Percentiles rank a stretch among this genome's conserved stretches.
Evolutionary conservation across 2,329 filamentous ascomycete genomes (phyloP).

Genomic region (Dactylella cylindrospora): DNA sequence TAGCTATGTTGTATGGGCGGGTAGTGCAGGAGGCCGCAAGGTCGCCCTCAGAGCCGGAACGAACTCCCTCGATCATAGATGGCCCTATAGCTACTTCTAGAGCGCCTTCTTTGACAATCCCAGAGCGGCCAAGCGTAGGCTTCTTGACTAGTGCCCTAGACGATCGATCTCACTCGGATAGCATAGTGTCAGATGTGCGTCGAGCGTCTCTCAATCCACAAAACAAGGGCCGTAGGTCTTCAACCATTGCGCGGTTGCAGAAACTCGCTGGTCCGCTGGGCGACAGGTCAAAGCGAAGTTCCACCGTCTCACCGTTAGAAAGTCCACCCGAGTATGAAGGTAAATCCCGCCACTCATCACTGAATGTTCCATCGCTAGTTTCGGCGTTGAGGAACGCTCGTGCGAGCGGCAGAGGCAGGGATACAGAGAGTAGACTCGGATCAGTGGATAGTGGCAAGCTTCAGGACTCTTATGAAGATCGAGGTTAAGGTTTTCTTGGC

Average conservation of each 20-base stretch:
- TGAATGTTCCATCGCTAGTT: conserved; percentile 22
- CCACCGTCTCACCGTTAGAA: conserved; percentile 10
- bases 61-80: neutral
- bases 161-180: conserved; percentile 32
- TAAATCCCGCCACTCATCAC: conserved; percentile 19
- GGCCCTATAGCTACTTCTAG: conserved; percentile 9
- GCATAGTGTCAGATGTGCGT: conserved; percentile 32
- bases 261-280: neutral
- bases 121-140: conserved; percentile 29
- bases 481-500: too few relatives aligned
- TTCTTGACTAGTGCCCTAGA: conserved; percentile 28
- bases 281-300: conserved; percentile 26
- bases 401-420: conserved; percentile 16
- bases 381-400: conserved; percentile 16
- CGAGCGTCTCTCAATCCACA: conserved; percentile 18
- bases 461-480: neutral
- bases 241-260: conserved; percentile 21
- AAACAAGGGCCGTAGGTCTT: conserved; percentile 27
- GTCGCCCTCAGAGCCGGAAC: conserved; percentile 11
- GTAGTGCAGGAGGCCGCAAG: conserved; percentile 22
- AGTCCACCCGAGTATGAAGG: conserved; percentile 12
- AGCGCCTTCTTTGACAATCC: conserved; percentile 39
- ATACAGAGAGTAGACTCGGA: neutral
- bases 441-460: neutral
- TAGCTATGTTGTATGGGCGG: conserved; percentile 26